Conservation (phyloP, 106 monocot species). For the Dendrobium officinale region DNA sequence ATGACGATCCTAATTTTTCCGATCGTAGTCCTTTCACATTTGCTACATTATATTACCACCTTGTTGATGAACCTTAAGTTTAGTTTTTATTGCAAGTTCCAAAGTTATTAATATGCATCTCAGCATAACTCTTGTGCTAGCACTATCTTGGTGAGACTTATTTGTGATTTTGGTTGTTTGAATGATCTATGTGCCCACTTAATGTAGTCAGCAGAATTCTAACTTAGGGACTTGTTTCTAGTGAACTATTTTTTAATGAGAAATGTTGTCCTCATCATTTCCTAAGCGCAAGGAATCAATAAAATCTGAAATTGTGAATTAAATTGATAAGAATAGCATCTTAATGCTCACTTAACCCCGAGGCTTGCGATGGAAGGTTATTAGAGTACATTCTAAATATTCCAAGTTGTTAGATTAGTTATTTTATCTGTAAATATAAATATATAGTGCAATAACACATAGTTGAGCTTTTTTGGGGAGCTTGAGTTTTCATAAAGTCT, state of each 20-base stretch:
- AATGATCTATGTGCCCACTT: background rate
- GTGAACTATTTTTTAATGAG: background rate
- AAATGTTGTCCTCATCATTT: background rate
- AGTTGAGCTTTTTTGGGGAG: too few relatives aligned
- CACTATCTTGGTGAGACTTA: background rate
- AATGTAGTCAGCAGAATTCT: background rate
- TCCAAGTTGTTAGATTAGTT: background rate
- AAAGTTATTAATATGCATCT: background rate
- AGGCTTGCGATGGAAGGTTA: background rate
- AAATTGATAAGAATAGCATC: background rate
- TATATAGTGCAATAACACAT: too few relatives aligned
- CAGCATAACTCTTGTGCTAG: background rate
- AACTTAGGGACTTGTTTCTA: background rate
- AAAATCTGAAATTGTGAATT: background rate
- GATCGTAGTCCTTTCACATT: too few relatives aligned
- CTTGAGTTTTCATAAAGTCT: too few relatives aligned
- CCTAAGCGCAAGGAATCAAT: background rate
- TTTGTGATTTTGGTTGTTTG: background rate
- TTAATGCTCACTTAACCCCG: background rate
- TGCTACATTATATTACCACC: too few relatives aligned
- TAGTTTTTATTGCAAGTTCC: background rate
- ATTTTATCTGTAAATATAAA: too few relatives aligned
- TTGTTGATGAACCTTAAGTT: background rate
- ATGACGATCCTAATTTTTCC: too few relatives aligned
- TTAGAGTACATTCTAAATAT: background rate